Base-by-base conservation (phyloP, 805 yeast genomes). In the Spencermartinsiella europaea region DNA sequence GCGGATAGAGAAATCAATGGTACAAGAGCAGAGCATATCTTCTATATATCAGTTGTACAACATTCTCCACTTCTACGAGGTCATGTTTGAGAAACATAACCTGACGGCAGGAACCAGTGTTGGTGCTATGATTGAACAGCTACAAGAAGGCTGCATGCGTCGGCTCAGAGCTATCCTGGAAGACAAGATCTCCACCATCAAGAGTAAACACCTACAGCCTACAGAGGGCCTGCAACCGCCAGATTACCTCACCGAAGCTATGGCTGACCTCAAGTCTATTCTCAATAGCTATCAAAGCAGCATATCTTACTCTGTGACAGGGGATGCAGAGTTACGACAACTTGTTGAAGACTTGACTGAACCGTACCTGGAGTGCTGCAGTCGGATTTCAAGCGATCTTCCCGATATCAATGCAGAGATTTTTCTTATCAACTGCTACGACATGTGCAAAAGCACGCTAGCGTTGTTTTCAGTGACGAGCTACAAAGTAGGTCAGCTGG, bases 221-320 rank as follows among this genome's bases (percentile, higher is more conserved):
- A 74, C 73, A 14, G 17, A 38, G 17, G 86, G 86, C 50, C 67
- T 85, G 19, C 77, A 82, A 50, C 81, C 95, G 3, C 96, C 97
- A 0, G 95, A 85, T 49, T 90, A 95, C 89, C 66, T 85, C 19
- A 69, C 76, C 41, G 82, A 78, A n/a, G 80, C 82, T 54, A 73
- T 83, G 40, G 68, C 77, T 0, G 83, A 79, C 14, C 68, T 84
- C 22, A 69, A 82, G 47, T 78, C 79, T 1, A 63, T 86, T 1
- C 73, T 84, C 50, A 80, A 78, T 21, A 61, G 66, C 31, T 66
- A 66, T 42, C 71, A 69, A 40, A 48, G 61, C 15, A 63, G 70
- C 25, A 53, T 60, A 21, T 47, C 54, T n/a, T 56, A 44, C 38
- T 21, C 45, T 16, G 47, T 51, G 10, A 40, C 39, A 7, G 46